A percentile compares a stretch with the other conserved stretches of the same genome.
These are phyloP conservation scores for Fusarium illudens DNA, from an alignment of 2,329 filamentous ascomycete genomes.

Conservation along the genomic window DNA sequence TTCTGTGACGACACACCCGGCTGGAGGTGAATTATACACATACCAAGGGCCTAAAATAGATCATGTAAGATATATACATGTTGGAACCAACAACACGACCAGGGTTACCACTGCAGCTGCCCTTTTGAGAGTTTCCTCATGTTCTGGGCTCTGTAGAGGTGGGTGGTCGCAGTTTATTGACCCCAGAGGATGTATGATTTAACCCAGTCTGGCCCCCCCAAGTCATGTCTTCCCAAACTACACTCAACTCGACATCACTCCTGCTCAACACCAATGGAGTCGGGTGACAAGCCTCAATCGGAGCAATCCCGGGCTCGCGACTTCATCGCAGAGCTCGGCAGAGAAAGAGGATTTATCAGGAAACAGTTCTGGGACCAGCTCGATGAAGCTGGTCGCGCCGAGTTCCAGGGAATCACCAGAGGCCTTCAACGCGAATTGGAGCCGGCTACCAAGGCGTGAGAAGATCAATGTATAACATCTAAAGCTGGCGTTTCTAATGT, in stretches of 20 bases:
- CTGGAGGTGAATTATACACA: no score
- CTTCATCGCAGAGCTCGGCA: not conserved
- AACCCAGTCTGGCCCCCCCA: not conserved
- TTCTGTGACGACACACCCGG: no score
- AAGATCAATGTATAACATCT: not conserved
- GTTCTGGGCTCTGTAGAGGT: not conserved
- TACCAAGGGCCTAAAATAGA: no score
- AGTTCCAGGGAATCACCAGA: not conserved
- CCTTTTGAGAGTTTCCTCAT: not conserved
- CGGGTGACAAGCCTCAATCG: no score
- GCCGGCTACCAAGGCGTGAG: not conserved
- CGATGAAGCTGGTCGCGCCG: not conserved
- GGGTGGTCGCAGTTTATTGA: no score
- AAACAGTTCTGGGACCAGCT: not conserved
- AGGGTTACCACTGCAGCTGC: not conserved
- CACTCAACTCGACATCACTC: not conserved
- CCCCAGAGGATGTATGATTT: not conserved
- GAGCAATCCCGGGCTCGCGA: not conserved
- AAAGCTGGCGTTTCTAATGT: not conserved
- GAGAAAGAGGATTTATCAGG: not conserved
- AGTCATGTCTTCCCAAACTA: not conserved
- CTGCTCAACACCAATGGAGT: not conserved
- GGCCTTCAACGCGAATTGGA: not conserved
- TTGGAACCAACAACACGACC: slow-evolving; percentile 1
- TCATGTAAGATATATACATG: no score